Percentiles rank a stretch among this genome's conserved stretches.
These are phyloP conservation scores for Skeletonema tropicum DNA, from an alignment of 108 stramenopile species.

Conservation along the genomic window DNA sequence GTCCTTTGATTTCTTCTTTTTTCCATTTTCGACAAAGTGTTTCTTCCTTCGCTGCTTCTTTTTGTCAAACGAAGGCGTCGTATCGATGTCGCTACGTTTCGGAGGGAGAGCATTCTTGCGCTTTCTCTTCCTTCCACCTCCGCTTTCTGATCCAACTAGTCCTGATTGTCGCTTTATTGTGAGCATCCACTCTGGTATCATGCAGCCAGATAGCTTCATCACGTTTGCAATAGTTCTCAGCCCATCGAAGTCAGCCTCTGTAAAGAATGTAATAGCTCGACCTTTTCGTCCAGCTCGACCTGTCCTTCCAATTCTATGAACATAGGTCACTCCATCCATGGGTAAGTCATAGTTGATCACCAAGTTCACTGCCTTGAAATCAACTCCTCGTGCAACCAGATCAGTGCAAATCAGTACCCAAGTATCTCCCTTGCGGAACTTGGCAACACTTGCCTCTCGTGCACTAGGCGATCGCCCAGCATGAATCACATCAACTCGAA, in stretches of 20 bases:
- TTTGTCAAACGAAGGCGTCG: slow-evolving; percentile 66
- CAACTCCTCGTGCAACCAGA: slow-evolving; percentile 96
- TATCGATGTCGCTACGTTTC: slow-evolving; percentile 61
- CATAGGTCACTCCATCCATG: slow-evolving; percentile 85
- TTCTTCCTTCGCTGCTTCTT: slow-evolving; percentile 54
- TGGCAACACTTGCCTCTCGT: slow-evolving; percentile 89
- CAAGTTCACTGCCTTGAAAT: slow-evolving; percentile 96
- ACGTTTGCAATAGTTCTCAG: slow-evolving; percentile 95
- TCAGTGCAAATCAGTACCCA: slow-evolving; percentile 99
- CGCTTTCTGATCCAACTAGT: background rate
- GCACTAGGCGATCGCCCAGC: slow-evolving; percentile 84
- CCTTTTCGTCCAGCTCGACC: slow-evolving; percentile 94
- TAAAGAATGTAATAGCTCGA: slow-evolving; percentile 95
- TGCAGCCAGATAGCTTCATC: slow-evolving; percentile 91
- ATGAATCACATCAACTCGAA: slow-evolving; percentile 95
- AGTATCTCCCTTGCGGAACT: slow-evolving; percentile 94
- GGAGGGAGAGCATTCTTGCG: background rate
- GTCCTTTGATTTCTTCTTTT: background rate
- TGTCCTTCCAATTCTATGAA: slow-evolving; percentile 95
- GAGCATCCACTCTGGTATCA: slow-evolving; percentile 94
- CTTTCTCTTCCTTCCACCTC: background rate
- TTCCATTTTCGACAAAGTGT: background rate
- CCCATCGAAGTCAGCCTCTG: slow-evolving; percentile 88
- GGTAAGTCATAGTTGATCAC: slow-evolving; percentile 99
- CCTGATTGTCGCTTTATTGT: slow-evolving; percentile 48